A percentile compares a stretch with the other conserved stretches of the same genome.
Evolutionary conservation across 805 yeast species (phyloP).

Genomic region (Tetrapisispora nanseiensis): DNA sequence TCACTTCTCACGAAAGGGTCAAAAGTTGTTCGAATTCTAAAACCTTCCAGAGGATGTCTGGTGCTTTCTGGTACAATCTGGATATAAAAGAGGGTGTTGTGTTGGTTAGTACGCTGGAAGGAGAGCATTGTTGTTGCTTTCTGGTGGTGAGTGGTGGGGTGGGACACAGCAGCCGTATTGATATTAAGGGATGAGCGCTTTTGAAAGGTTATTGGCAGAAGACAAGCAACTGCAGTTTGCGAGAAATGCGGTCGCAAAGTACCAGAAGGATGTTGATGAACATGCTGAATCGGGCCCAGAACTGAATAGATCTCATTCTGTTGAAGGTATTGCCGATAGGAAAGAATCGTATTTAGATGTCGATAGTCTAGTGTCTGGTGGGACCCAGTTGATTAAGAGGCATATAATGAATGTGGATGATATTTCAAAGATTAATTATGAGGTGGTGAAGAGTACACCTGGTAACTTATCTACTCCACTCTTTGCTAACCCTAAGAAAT

Average conservation of each 20-base stretch:
- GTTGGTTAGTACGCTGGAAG: too few species aligned
- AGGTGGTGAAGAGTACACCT: conserved; percentile 26
- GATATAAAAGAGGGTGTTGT: too few species aligned
- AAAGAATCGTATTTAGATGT: neutral
- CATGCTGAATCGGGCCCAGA: conserved; percentile 3
- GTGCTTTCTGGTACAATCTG: too few species aligned
- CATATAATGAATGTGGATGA: conserved; percentile 28
- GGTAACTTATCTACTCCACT: conserved; percentile 15
- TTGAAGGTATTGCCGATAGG: neutral
- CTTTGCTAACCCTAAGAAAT: conserved; percentile 3
- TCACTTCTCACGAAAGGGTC: too few species aligned
- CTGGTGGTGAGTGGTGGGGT: too few species aligned
- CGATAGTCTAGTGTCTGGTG: conserved; percentile 1
- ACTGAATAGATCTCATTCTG: neutral
- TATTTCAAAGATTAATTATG: conserved; percentile 27
- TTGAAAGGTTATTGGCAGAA: conserved; percentile 3
- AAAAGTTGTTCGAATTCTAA: too few species aligned
- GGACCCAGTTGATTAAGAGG: conserved; percentile 11
- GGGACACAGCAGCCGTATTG: too few species aligned
- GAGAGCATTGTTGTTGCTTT: too few species aligned
- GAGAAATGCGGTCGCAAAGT: conserved; percentile 6
- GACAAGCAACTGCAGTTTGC: conserved; percentile 12
- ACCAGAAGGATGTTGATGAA: conserved; percentile 4
- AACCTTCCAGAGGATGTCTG: too few species aligned
- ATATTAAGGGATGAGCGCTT: conserved; percentile 4